Conservation (phyloP, 192 early-diverging fungal species). For the Coemansia sp. region DNA sequence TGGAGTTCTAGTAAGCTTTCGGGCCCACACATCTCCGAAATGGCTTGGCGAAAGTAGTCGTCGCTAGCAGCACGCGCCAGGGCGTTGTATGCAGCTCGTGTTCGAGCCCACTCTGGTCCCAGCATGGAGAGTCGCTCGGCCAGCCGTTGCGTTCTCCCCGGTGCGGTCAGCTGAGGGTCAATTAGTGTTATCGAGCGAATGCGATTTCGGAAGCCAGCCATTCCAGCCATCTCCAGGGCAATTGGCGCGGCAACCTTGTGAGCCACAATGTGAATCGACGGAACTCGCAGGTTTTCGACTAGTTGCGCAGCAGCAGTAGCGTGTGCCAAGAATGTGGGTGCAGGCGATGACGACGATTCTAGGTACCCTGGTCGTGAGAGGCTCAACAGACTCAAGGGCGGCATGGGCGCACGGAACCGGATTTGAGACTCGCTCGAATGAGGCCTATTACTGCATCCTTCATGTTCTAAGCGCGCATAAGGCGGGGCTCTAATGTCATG, state of each 20-base stretch:
- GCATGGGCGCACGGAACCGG: conserved; percentile 23
- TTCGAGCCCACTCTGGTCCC: conserved; percentile 50
- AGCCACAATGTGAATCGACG: conserved; percentile 39
- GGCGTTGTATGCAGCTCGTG: conserved; percentile 49
- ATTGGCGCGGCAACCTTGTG: conserved; percentile 41
- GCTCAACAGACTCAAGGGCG: conserved; percentile 43
- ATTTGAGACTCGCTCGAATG: not conserved
- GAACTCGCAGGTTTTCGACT: conserved; percentile 45
- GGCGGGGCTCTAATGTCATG: not conserved
- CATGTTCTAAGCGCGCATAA: not conserved
- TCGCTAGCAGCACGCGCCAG: conserved; percentile 41
- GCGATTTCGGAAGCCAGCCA: conserved; percentile 45
- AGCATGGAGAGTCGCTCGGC: conserved; percentile 21
- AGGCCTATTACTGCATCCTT: not conserved
- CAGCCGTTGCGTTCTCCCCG: conserved; percentile 12
- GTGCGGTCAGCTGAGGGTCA: conserved; percentile 30
- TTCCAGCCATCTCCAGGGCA: conserved; percentile 45
- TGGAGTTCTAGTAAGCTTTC: conserved; percentile 36
- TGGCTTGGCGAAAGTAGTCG: conserved; percentile 29
- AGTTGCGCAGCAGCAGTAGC: conserved; percentile 38
- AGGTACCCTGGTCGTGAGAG: conserved; percentile 50
- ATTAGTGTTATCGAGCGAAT: conserved; percentile 43
- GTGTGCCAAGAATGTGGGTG: conserved; percentile 36
- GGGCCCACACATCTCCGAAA: conserved; percentile 40
- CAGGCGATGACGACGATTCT: conserved; percentile 28